Conservation (phyloP, 73 alveolate species). For the Uronychia binucleata region DNA sequence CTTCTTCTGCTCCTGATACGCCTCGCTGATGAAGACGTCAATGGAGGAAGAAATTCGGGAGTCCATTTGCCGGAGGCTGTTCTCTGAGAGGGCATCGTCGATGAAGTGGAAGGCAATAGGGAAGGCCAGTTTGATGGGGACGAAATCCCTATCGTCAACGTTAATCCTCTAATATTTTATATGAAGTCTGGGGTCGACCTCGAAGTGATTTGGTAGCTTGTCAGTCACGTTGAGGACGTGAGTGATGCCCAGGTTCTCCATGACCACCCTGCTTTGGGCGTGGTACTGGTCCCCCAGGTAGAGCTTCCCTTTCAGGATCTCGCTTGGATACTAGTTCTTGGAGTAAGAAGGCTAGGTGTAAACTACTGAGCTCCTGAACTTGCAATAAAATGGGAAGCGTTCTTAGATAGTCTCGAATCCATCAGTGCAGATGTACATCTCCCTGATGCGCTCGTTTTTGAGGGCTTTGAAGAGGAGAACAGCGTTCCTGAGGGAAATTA, state of each 20-base stretch:
- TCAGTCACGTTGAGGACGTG: slow-evolving; percentile 75
- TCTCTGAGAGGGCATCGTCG: slow-evolving; percentile 23
- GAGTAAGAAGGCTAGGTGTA: neutral
- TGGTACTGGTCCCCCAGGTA: slow-evolving; percentile 70
- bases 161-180: slow-evolving; percentile 36
- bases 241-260: slow-evolving; percentile 71
- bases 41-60: neutral
- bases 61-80: neutral
- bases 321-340: slow-evolving; percentile 54
- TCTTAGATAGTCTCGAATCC: slow-evolving; percentile 31
- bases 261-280: slow-evolving; percentile 47
- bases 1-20: neutral
- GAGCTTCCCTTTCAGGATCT: slow-evolving; percentile 58
- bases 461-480: slow-evolving; percentile 42
- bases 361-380: slow-evolving; percentile 13
- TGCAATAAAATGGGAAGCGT: slow-evolving; percentile 50
- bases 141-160: slow-evolving; percentile 49
- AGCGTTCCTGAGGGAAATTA: slow-evolving; percentile 44
- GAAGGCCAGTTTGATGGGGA: slow-evolving; percentile 52
- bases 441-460: slow-evolving; percentile 46
- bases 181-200: slow-evolving; percentile 24
- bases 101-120: slow-evolving; percentile 50
- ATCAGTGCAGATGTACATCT: slow-evolving; percentile 31
- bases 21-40: neutral
- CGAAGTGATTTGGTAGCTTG: slow-evolving; percentile 73